Conservation (phyloP, 495 filamentous ascomycete species). For the Aspergillus funiculosus region DNA sequence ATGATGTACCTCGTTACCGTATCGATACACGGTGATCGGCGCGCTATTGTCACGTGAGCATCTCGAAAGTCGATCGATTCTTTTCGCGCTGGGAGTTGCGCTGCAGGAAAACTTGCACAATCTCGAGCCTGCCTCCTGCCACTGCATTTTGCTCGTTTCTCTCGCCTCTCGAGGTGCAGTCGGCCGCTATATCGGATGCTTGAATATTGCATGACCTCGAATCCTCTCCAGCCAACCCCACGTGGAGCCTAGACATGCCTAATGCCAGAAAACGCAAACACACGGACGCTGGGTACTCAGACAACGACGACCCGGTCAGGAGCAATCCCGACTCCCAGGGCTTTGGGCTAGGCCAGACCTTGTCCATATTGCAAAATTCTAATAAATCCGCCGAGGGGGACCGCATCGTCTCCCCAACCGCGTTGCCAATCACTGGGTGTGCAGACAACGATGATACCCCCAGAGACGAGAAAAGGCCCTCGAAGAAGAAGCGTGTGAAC, state of each 20-base stretch:
- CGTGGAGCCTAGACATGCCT: slow-evolving; percentile 16
- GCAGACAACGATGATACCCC: slow-evolving; percentile 12
- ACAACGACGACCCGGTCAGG: slow-evolving; percentile 24
- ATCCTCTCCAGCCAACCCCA: background rate
- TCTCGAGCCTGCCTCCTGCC: background rate
- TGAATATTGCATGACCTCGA: too few species aligned
- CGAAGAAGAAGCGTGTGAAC: slow-evolving; percentile 39
- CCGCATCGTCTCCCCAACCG: background rate
- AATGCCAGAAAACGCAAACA: slow-evolving; percentile 35
- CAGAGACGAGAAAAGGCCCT: slow-evolving; percentile 11
- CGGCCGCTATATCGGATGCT: background rate
- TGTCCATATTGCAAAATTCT: slow-evolving; percentile 26
- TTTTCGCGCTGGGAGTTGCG: background rate
- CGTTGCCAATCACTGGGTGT: slow-evolving; percentile 6
- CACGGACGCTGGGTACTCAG: slow-evolving; percentile 18
- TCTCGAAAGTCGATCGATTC: slow-evolving; percentile 8
- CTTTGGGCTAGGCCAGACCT: slow-evolving; percentile 31
- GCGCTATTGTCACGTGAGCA: slow-evolving; percentile 6
- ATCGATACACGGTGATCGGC: background rate
- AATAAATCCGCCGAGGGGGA: slow-evolving; percentile 11
- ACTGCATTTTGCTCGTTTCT: background rate
- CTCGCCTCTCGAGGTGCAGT: background rate
- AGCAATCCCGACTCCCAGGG: slow-evolving; percentile 5
- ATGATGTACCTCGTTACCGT: too few species aligned
- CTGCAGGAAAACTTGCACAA: background rate